Percentiles rank a stretch among this genome's conserved stretches.
Evolutionary conservation across 116 monocot genomes (phyloP).

Genomic region (Trichopus zeylanicus): DNA sequence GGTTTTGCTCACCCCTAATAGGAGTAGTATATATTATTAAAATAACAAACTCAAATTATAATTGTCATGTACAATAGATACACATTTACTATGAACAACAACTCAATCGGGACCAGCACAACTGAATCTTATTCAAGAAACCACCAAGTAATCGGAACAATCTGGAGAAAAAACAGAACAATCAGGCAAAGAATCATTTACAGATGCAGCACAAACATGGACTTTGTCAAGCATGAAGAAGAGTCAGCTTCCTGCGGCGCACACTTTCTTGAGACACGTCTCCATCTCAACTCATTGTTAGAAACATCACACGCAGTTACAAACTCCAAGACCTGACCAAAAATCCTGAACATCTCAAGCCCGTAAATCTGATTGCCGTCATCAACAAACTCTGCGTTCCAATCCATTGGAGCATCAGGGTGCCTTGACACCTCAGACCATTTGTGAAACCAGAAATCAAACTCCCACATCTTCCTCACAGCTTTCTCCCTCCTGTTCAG

Average conservation of each 20-base stretch:
- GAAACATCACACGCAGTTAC: slow-evolving; percentile 63
- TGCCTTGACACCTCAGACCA: slow-evolving; percentile 78
- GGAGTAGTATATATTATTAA: too few species aligned
- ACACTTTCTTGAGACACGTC: slow-evolving; percentile 50
- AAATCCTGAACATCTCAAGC: slow-evolving; percentile 83
- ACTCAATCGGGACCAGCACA: too few species aligned
- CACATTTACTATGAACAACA: too few species aligned
- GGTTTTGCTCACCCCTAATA: too few species aligned
- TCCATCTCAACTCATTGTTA: slow-evolving; percentile 37
- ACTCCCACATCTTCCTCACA: slow-evolving; percentile 79
- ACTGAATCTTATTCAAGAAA: too few species aligned
- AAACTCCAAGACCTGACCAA: slow-evolving; percentile 77
- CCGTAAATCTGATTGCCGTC: slow-evolving; percentile 53
- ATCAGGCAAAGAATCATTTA: slow-evolving; percentile 10
- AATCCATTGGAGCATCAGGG: slow-evolving; percentile 96
- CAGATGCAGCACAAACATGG: slow-evolving; percentile 50
- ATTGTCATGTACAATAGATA: too few species aligned
- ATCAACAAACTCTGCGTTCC: slow-evolving; percentile 44
- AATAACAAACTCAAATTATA: too few species aligned
- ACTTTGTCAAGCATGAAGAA: slow-evolving; percentile 41
- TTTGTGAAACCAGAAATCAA: slow-evolving; percentile 22
- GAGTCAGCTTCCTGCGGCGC: slow-evolving; percentile 33
- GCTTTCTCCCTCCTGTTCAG: slow-evolving; percentile 40
- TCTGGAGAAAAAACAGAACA: too few species aligned
- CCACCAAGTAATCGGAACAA: too few species aligned